These are phyloP conservation scores for Lunularia cruciata DNA, from an alignment of 225 moss, liverwort and hornwort species.

Conservation along the genomic window DNA sequence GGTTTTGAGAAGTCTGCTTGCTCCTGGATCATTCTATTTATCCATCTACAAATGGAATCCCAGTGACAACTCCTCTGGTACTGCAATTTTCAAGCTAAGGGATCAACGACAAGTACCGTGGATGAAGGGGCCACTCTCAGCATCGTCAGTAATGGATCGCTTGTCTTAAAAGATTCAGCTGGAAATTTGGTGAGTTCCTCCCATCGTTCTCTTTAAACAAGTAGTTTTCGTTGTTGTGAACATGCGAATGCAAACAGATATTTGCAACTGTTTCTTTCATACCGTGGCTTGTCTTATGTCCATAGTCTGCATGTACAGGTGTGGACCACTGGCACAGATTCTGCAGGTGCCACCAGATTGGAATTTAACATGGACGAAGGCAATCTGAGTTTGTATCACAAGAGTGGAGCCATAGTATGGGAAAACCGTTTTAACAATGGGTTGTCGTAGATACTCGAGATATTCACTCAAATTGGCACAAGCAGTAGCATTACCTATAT, in stretches of 20 bases:
- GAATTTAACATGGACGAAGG: neutral
- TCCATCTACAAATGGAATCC: conserved; percentile 23
- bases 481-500: too few relatives aligned
- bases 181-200: neutral
- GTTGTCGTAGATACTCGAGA: too few relatives aligned
- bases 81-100: conserved; percentile 17
- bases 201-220: too few relatives aligned
- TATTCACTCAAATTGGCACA: too few relatives aligned
- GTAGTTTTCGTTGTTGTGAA: too few relatives aligned
- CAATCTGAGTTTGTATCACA: neutral
- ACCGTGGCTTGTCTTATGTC: too few relatives aligned
- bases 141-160: neutral
- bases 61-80: neutral
- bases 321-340: neutral
- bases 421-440: neutral
- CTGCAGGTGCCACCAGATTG: neutral
- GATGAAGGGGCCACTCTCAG: conserved; percentile 11
- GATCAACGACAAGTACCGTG: neutral
- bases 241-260: too few relatives aligned
- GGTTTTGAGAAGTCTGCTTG: conserved; percentile 15
- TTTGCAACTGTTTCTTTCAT: neutral
- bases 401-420: neutral
- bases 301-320: neutral
- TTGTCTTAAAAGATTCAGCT: neutral
- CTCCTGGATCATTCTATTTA: neutral